These are phyloP conservation scores for Penicillium fimorum DNA, from an alignment of 495 filamentous ascomycete species.

Conservation along the genomic window DNA sequence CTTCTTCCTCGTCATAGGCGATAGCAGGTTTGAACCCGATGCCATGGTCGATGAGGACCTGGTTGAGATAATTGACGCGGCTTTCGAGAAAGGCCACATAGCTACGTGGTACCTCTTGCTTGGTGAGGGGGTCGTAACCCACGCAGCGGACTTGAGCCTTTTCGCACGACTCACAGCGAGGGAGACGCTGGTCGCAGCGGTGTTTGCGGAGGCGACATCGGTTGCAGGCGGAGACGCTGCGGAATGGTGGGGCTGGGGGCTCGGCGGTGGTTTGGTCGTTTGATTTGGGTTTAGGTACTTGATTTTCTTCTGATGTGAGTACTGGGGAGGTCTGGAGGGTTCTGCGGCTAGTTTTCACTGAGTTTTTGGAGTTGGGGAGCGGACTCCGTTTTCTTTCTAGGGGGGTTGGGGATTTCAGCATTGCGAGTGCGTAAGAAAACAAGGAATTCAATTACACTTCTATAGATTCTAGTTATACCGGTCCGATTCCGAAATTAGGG, in stretches of 20 bases:
- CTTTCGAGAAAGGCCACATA: constrained; percentile 93
- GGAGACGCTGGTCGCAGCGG: constrained; percentile 84
- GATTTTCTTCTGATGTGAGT: background rate
- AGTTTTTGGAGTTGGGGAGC: background rate
- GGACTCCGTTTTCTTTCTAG: background rate
- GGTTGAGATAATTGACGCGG: constrained; percentile 75
- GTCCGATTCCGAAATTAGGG: too few species aligned
- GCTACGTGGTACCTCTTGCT: constrained; percentile 85
- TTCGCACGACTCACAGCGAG: constrained; percentile 82
- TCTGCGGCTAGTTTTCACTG: background rate
- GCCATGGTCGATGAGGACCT: constrained; percentile 61
- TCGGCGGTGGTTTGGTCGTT: background rate
- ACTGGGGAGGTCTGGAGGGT: background rate
- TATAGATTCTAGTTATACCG: too few species aligned
- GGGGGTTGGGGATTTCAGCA: background rate
- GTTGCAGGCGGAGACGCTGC: constrained; percentile 93
- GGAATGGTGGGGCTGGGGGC: constrained; percentile 58
- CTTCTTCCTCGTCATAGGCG: constrained; percentile 63
- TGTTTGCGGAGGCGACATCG: constrained; percentile 89
- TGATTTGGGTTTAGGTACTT: background rate
- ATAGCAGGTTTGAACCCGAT: constrained; percentile 69
- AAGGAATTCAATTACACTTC: too few species aligned
- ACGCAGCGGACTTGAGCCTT: constrained; percentile 85
- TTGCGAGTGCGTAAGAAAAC: too few species aligned
- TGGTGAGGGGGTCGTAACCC: constrained; percentile 92